A percentile compares a stretch with the other conserved stretches of the same genome.
Conservation (phyloP, 106 monocot genomes). For the Amphibolis antarctica region DNA sequence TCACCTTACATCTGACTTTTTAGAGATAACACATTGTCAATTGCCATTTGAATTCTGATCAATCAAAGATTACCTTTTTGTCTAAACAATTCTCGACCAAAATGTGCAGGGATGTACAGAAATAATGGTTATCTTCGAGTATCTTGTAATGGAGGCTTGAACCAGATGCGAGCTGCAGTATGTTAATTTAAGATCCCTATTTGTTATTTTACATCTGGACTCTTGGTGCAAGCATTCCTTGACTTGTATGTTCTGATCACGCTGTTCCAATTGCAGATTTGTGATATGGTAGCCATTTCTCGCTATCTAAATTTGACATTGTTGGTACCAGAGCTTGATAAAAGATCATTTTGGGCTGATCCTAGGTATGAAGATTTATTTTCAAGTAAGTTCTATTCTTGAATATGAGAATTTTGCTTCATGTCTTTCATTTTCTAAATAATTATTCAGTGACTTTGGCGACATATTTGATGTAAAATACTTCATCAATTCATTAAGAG, state of each 20-base stretch:
- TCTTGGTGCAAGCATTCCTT: not conserved
- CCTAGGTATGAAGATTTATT: slow-evolving; percentile 39
- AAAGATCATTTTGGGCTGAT: slow-evolving; percentile 96
- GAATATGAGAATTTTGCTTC: no score
- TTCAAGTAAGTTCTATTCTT: not conserved
- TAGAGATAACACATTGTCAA: no score
- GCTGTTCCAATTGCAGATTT: slow-evolving; percentile 37
- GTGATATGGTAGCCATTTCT: slow-evolving; percentile 86
- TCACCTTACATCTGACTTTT: no score
- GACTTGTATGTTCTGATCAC: not conserved
- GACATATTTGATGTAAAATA: slow-evolving; percentile 80
- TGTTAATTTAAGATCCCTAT: slow-evolving; percentile 13
- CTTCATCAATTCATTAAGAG: slow-evolving; percentile 80
- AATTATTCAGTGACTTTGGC: slow-evolving; percentile 56
- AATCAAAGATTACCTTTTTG: not conserved
- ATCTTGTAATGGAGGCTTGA: slow-evolving; percentile 84
- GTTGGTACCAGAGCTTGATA: slow-evolving; percentile 81
- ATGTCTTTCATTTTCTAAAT: not conserved
- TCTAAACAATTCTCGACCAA: not conserved
- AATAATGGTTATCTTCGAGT: slow-evolving; percentile 83
- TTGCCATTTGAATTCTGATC: no score
- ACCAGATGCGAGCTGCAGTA: slow-evolving; percentile 97
- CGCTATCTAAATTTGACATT: slow-evolving; percentile 73
- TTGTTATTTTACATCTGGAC: not conserved
- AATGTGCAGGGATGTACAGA: slow-evolving; percentile 59